Evolutionary conservation across 2,329 filamentous ascomycete species (phyloP).

Genomic region (Pyrenophora graminea): DNA sequence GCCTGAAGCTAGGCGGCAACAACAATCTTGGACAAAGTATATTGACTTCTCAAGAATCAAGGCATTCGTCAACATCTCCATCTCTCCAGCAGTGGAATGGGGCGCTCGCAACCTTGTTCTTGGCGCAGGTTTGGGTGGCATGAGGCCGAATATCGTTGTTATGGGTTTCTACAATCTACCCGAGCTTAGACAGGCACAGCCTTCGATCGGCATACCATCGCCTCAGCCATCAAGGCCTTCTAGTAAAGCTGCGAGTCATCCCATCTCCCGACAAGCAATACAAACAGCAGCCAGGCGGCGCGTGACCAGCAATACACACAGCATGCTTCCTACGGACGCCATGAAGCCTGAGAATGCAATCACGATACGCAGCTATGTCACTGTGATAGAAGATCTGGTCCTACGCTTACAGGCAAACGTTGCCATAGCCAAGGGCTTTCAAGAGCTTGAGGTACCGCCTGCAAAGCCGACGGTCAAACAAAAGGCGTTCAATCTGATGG

Average conservation of each 20-base stretch:
- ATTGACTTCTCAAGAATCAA: conserved; percentile 87
- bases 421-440: conserved; percentile 80
- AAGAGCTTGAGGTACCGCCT: conserved; percentile 70
- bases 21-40: conserved; percentile 81
- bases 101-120: conserved; percentile 81
- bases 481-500: conserved; percentile 29
- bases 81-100: conserved; percentile 83
- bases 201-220: conserved; percentile 62
- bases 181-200: conserved; percentile 67
- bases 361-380: conserved; percentile 74
- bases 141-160: conserved; percentile 86
- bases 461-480: conserved; percentile 38
- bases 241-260: conserved; percentile 31
- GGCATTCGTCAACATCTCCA: conserved; percentile 84
- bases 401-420: conserved; percentile 81
- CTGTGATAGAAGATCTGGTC: conserved; percentile 79
- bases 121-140: conserved; percentile 80
- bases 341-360: conserved; percentile 71
- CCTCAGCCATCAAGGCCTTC: conserved; percentile 44
- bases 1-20: conserved; percentile 78
- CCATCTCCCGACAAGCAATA: conserved; percentile 42
- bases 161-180: conserved; percentile 80
- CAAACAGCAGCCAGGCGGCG: conserved; percentile 48
- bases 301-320: conserved; percentile 57
- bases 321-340: conserved; percentile 68